Evolutionary conservation across 2,329 filamentous ascomycete species (phyloP), one percentile per base, ranked within the genome.

Genomic region (Penicillium sp.): DNA sequence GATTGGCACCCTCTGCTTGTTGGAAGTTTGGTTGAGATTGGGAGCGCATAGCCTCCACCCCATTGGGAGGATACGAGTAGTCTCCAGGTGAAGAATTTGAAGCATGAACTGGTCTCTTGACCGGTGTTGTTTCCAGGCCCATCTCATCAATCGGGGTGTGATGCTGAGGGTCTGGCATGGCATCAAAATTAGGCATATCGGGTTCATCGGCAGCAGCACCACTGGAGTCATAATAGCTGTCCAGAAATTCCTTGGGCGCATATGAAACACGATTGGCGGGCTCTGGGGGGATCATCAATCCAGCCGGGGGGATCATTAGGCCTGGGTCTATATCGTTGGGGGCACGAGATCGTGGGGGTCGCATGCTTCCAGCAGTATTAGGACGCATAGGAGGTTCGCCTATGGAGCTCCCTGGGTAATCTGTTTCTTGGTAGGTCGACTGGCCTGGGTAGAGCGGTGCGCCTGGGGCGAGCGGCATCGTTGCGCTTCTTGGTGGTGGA

Each of bases 111-210:
- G 68, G 70, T 9, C 61, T 59, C 43, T 66, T 64, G 1, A 60
- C 45, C 50, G 69, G 69, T 27, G 69, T 66, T 27, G 63, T 70
- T 31, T 75, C 73, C 51, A 75, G 61, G 23, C 72, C 72, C 55
- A 72, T 70, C 57, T 75, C 72, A 60, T 73, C 69, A 21, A 70
- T 65, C 10, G 60, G 64, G 6, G 71, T 63, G 29, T 65, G 62
- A 6, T 62, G 59, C 36, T 55, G 64, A 6, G 65, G 56, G 25
- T 77, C 70, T n/a, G 78, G 75, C 59, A 82, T 80, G 2, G 80
- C 81, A 66, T 86, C 83, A 63, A 87, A 87, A 62, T 87, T 82
- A 2, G 85, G 85, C 83, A 87, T 86, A 47, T 86, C 84, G 19
- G 79, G 78, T 48, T 84, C 81, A 50, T 71, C 65, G 31, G 31